Evolutionary conservation across 192 early-diverging fungal species (phyloP).

Genomic region (Funneliformis geosporum): DNA sequence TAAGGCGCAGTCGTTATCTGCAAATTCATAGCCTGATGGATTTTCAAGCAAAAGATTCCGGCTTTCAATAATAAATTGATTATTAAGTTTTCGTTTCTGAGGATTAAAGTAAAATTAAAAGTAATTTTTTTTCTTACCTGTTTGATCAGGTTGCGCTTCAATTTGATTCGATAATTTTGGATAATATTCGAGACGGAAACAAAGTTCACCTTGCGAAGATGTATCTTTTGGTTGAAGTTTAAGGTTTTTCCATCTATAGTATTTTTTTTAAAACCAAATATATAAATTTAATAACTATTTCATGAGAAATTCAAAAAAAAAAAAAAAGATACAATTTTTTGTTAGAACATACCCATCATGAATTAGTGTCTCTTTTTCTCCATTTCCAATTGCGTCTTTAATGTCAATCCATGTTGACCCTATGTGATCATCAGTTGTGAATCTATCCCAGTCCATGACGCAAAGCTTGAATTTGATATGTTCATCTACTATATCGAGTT

Average conservation of each 20-base stretch:
- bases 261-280: constrained; percentile 10
- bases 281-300: neutral
- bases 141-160: neutral
- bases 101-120: neutral
- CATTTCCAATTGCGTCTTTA: constrained; percentile 3
- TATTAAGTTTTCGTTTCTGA: neutral
- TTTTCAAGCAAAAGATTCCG: constrained; percentile 22
- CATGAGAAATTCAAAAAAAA: too few species aligned
- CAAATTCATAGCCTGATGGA: constrained; percentile 27
- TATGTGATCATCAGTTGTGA: constrained; percentile 22
- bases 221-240: neutral
- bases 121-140: neutral
- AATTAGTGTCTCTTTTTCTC: neutral
- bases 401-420: constrained; percentile 21
- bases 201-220: neutral
- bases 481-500: constrained; percentile 22
- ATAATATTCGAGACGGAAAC: constrained; percentile 3
- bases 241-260: neutral
- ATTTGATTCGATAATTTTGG: constrained; percentile 7
- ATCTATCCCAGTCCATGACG: constrained; percentile 31
- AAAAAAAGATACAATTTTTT: neutral
- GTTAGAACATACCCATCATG: constrained; percentile 20
- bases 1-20: constrained; percentile 22
- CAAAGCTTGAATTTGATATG: constrained; percentile 22
- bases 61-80: neutral